A percentile compares a stretch with the other conserved stretches of the same genome.
These are phyloP conservation scores for Saccharomyces pastorianus DNA, from an alignment of 1,139 yeast genomes.

Conservation along the genomic window DNA sequence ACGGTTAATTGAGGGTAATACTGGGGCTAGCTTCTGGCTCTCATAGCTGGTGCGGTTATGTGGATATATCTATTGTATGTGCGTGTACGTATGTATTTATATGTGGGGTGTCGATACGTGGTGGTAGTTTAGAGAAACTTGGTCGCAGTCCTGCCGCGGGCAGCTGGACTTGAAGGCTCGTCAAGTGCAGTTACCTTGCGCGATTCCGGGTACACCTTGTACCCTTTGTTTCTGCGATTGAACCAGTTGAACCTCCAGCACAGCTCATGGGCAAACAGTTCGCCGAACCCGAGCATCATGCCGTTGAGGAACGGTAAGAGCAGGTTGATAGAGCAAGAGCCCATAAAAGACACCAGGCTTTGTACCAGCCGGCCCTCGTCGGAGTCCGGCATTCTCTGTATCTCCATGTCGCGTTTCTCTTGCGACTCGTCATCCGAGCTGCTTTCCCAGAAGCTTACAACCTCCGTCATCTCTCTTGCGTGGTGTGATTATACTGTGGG, in stretches of 20 bases:
- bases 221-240: slow-evolving; percentile 25
- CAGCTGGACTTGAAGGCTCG: not conserved
- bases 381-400: not conserved
- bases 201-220: slow-evolving; percentile 22
- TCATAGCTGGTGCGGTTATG: not conserved
- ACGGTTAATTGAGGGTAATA: not conserved
- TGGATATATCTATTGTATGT: not conserved
- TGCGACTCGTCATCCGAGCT: not conserved
- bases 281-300: slow-evolving; percentile 94
- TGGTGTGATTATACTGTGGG: not conserved
- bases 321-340: slow-evolving; percentile 59
- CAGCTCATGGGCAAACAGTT: slow-evolving; percentile 85
- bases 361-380: not conserved
- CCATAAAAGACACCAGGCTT: slow-evolving; percentile 11
- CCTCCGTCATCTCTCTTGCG: not conserved
- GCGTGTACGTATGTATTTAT: not conserved
- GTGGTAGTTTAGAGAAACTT: not conserved
- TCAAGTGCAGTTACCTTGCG: slow-evolving; percentile 6
- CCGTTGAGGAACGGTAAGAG: slow-evolving; percentile 88
- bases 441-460: not conserved
- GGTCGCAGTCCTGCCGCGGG: not conserved
- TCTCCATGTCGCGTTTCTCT: not conserved
- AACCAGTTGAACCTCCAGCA: slow-evolving; percentile 63
- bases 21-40: not conserved
- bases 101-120: not conserved